A percentile compares a stretch with the other conserved stretches of the same genome.
Conservation (phyloP, 306 rosid species). For the Hippophae rhamnoides region DNA sequence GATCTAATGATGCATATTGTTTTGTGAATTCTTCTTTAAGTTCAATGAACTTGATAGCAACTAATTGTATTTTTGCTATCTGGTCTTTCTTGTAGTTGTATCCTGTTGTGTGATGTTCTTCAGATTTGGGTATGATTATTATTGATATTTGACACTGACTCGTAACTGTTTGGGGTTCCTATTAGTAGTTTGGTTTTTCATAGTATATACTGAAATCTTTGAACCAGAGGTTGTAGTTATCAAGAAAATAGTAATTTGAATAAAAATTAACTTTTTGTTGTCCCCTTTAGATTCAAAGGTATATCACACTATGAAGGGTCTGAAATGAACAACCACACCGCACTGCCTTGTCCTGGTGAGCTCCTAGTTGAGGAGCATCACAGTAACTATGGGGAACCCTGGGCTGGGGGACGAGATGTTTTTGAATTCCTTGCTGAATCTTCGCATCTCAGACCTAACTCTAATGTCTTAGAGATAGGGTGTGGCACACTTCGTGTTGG, state of each 20-base stretch:
- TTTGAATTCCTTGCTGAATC: constrained; percentile 73
- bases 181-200: background rate
- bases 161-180: background rate
- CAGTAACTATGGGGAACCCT: constrained; percentile 92
- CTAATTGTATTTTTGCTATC: background rate
- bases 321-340: constrained; percentile 51
- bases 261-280: background rate
- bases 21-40: background rate
- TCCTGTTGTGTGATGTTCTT: constrained; percentile 4
- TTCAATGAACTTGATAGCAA: background rate
- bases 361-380: constrained; percentile 90
- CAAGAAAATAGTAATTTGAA: background rate
- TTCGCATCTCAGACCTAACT: constrained; percentile 45
- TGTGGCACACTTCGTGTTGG: constrained; percentile 96
- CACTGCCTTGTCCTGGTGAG: constrained; percentile 80
- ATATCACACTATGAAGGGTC: constrained; percentile 77
- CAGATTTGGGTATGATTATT: background rate
- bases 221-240: background rate
- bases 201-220: background rate
- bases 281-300: constrained; percentile 53
- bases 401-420: constrained; percentile 95
- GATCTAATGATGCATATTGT: background rate
- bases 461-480: constrained; percentile 69
- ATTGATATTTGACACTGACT: background rate
- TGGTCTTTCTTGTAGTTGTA: background rate